These are phyloP conservation scores for Paxillus involutus DNA, from an alignment of 768 basidiomycete species.

Conservation along the genomic window DNA sequence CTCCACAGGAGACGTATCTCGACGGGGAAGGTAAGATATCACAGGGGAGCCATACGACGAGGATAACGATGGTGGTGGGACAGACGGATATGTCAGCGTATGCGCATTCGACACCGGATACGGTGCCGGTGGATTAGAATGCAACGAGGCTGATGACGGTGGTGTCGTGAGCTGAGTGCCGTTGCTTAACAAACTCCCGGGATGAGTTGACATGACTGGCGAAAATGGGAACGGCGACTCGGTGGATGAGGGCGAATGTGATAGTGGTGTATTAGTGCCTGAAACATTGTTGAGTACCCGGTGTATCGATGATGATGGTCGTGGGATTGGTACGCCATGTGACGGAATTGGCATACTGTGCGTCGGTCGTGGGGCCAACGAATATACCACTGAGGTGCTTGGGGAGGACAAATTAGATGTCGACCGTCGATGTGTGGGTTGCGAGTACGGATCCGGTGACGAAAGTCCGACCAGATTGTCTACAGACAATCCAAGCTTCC, in stretches of 20 bases:
- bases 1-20: slow-evolving; percentile 56
- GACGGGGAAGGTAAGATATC: slow-evolving; percentile 43
- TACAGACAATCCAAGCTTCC: slow-evolving; percentile 70
- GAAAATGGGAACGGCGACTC: slow-evolving; percentile 72
- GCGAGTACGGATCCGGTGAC: slow-evolving; percentile 65
- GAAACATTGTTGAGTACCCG: slow-evolving; percentile 49
- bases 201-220: slow-evolving; percentile 51
- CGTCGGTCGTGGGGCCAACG: slow-evolving; percentile 32
- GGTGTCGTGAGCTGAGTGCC: slow-evolving; percentile 74
- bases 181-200: slow-evolving; percentile 54
- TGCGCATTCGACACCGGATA: slow-evolving; percentile 33
- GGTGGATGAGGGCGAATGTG: slow-evolving; percentile 64
- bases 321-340: slow-evolving; percentile 73
- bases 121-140: slow-evolving; percentile 36
- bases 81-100: slow-evolving; percentile 73
- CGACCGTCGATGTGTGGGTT: slow-evolving; percentile 64
- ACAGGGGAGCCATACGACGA: slow-evolving; percentile 76
- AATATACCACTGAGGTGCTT: slow-evolving; percentile 21
- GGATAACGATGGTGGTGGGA: slow-evolving; percentile 79
- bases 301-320: slow-evolving; percentile 63
- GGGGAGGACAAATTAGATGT: slow-evolving; percentile 36
- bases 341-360: slow-evolving; percentile 71
- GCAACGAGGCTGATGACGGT: slow-evolving; percentile 59
- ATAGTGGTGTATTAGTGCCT: slow-evolving; percentile 59
- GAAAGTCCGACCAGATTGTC: slow-evolving; percentile 78